These are phyloP conservation scores for Podospora australis DNA, from an alignment of 495 filamentous ascomycete species.

Conservation along the genomic window DNA sequence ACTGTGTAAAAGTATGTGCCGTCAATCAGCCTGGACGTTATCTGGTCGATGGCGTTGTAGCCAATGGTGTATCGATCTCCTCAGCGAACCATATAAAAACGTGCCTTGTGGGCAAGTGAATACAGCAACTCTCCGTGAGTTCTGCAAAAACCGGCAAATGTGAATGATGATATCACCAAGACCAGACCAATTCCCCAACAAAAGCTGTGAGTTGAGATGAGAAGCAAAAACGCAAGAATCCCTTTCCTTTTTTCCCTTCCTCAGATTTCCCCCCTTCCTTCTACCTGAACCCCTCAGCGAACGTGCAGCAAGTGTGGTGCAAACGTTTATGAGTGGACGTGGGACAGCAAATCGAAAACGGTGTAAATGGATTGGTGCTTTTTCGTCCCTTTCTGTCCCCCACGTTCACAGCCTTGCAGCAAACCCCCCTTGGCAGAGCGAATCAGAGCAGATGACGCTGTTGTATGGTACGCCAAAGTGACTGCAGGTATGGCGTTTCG, in stretches of 20 bases:
- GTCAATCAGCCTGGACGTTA: neutral
- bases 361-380: neutral
- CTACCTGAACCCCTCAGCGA: neutral
- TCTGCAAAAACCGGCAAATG: neutral
- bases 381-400: neutral
- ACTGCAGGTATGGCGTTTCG: neutral
- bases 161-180: conserved; percentile 9
- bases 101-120: neutral
- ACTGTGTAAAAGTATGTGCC: neutral
- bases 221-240: neutral
- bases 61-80: no score
- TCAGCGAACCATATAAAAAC: no score
- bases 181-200: neutral
- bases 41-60: neutral
- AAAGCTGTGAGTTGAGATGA: neutral
- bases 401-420: conserved; percentile 17
- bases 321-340: neutral
- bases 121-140: neutral
- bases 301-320: neutral
- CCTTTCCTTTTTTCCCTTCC: neutral
- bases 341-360: no score
- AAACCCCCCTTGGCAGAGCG: conserved; percentile 8
- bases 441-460: conserved; percentile 9
- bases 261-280: neutral
- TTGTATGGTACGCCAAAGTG: neutral